These are phyloP conservation scores for Alternaria sp. DNA, from an alignment of 2,329 filamentous ascomycete genomes.

Conservation along the genomic window DNA sequence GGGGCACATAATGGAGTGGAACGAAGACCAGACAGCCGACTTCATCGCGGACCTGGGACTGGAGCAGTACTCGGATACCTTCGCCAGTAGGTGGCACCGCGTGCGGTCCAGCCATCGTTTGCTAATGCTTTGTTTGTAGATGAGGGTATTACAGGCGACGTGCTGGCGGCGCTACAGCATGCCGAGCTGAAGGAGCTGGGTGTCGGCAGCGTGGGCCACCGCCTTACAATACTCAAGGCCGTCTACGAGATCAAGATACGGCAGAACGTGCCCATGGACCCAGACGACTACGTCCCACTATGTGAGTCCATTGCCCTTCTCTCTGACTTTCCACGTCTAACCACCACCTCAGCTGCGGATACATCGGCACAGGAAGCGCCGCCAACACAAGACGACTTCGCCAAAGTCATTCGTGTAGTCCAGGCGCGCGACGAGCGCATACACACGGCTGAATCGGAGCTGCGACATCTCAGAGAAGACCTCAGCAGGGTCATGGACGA, in stretches of 20 bases:
- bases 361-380: conserved; percentile 83
- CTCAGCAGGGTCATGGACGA: conserved; percentile 71
- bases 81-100: conserved; percentile 73
- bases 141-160: conserved; percentile 93
- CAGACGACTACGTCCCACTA: conserved; percentile 90
- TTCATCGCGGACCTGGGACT: conserved; percentile 83
- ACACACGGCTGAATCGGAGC: conserved; percentile 79
- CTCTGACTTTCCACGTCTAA: conserved; percentile 13
- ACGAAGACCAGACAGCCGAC: conserved; percentile 86
- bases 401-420: conserved; percentile 87
- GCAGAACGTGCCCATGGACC: conserved; percentile 88
- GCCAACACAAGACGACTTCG: conserved; percentile 92
- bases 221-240: conserved; percentile 91
- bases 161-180: conserved; percentile 85
- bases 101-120: not conserved
- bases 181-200: conserved; percentile 96
- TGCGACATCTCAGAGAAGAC: conserved; percentile 73
- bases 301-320: conserved; percentile 68
- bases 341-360: conserved; percentile 74
- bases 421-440: conserved; percentile 91
- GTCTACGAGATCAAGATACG: conserved; percentile 97
- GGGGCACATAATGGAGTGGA: conserved; percentile 81
- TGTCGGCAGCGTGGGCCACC: conserved; percentile 89
- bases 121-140: conserved; percentile 62
- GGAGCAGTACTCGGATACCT: conserved; percentile 81